These are phyloP conservation scores for Chlamydomonas sphaeroides DNA, from an alignment of 139 green algal genomes.

Conservation along the genomic window DNA sequence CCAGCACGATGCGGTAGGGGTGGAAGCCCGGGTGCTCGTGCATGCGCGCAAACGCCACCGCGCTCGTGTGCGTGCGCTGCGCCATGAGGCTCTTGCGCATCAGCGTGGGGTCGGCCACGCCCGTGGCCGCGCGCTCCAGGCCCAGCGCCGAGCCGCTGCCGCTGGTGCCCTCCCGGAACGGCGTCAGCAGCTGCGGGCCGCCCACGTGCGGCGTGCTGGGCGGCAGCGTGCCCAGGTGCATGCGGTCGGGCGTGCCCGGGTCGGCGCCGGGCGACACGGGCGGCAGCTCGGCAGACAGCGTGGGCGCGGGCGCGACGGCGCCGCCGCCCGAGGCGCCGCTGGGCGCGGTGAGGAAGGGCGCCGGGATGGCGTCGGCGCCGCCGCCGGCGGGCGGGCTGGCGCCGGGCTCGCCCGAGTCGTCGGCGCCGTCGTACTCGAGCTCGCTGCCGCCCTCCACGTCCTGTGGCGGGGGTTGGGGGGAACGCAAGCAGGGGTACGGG, in stretches of 20 bases:
- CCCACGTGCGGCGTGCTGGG: background rate
- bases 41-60: slow-evolving; percentile 26
- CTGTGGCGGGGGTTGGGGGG: background rate
- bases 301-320: background rate
- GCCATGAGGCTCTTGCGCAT: slow-evolving; percentile 39
- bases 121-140: slow-evolving; percentile 5
- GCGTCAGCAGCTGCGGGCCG: too few relatives aligned
- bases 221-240: background rate
- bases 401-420: background rate
- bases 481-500: background rate
- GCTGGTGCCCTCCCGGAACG: too few relatives aligned
- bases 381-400: background rate
- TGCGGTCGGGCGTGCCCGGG: background rate
- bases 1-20: slow-evolving; percentile 93
- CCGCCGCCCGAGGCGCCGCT: background rate
- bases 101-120: slow-evolving; percentile 23
- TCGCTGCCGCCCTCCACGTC: slow-evolving; percentile 60
- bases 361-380: too few relatives aligned
- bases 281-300: too few relatives aligned
- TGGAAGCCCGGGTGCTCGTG: slow-evolving; percentile 72
- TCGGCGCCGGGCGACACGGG: background rate
- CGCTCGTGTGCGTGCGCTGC: slow-evolving; percentile 13
- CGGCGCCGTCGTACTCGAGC: slow-evolving; percentile 43
- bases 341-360: background rate
- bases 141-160: too few relatives aligned